Conservation (phyloP, 441 rosid species). For the Omphalea diandra region DNA sequence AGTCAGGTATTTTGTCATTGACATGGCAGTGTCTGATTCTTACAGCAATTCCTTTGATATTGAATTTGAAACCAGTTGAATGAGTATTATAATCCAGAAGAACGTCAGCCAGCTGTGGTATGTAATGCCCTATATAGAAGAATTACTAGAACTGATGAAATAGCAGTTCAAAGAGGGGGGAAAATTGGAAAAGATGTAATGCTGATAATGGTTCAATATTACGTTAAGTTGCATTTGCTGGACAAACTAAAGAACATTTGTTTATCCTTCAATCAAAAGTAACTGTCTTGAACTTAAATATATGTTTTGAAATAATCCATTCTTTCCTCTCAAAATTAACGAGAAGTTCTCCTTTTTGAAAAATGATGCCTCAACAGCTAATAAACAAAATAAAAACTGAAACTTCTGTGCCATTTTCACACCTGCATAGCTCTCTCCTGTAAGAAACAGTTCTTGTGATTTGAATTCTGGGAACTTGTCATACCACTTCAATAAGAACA, state of each 20-base stretch:
- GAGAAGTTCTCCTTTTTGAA: background rate
- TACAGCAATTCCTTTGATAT: constrained; percentile 89
- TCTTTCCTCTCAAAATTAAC: background rate
- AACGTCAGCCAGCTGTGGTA: constrained; percentile 67
- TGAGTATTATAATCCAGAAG: constrained; percentile 55
- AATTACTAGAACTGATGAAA: constrained; percentile 2
- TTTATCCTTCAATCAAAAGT: background rate
- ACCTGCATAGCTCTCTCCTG: constrained; percentile 99
- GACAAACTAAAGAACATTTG: too few relatives aligned
- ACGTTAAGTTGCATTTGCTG: too few relatives aligned
- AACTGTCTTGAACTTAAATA: background rate
- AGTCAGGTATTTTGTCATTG: background rate
- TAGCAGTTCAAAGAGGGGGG: background rate
- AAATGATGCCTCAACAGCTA: background rate
- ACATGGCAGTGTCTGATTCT: constrained; percentile 27
- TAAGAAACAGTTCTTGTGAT: constrained; percentile 61
- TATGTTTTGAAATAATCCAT: background rate
- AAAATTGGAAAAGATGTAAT: background rate
- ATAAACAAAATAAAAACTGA: background rate
- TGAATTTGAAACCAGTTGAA: constrained; percentile 67
- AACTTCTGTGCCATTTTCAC: background rate
- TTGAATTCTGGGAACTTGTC: constrained; percentile 72
- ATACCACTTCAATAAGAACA: constrained; percentile 68
- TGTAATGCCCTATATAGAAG: constrained; percentile 57
- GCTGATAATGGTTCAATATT: too few relatives aligned